Base-by-base conservation (phyloP, 116 monocot species). In the Cymodocea nodosa region DNA sequence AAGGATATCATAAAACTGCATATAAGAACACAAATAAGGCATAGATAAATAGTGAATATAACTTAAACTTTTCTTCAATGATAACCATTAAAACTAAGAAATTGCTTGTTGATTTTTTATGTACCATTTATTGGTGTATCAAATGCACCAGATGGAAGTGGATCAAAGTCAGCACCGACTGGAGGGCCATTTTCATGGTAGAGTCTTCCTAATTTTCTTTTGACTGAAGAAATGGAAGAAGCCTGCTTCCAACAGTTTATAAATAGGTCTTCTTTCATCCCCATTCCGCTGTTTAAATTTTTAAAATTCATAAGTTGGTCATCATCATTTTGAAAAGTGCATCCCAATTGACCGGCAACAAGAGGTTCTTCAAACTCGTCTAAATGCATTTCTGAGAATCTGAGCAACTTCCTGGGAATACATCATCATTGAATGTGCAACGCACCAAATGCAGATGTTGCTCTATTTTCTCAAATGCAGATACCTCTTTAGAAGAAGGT, bases 141-240 rank as follows among this genome's bases (percentile, higher is more conserved):
- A 65, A 80, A 80, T 73, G 80, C 67, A 65, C 73, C 69, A 37
- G 80, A 76, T 22, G 80, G 80, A 34, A 80, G 72, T 20, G 76
- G 61, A 51, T 80, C 72, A 62, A 80, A 80, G n/a, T 68, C 64
- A 12, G 60, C 30, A 63, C 60, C 52, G 68, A 73, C 68, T 35
- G 52, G 59, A 15, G 80, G 80, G 25, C 80, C 80, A 76, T 80
- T 69, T 65, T 73, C 80, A 39, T 64, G 52, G 55, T 76, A 80
- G 35, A 60, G 1, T 19, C 60, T 65, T 50, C 80, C 80, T 34
- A 80, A 22, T 53, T 62, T 75, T 60, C 68, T 35, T 50, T 76
- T 80, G 64, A 72, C 59, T 62, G 36, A 30, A 65, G 53, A 76
- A 62, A 80, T 51, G 60, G 50, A 56, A 57, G 68, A 50, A 65